phyloP scores from a whole-genome alignment of 352 stramenopile genomes.

The Globisporangium nunn region DNA sequence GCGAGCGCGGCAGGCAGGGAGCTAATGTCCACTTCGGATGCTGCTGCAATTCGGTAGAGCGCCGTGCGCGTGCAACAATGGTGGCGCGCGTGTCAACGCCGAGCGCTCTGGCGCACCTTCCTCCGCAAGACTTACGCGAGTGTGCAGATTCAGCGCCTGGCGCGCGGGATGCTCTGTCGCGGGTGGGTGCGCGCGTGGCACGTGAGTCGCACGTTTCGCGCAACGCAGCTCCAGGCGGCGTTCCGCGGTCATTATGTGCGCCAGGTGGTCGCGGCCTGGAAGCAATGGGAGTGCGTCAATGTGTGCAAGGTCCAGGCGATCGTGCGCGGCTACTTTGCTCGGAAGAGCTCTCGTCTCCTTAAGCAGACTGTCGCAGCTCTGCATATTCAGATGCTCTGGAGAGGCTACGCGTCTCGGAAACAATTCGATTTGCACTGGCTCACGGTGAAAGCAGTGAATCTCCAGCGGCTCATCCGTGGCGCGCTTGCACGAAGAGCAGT shows the following conservation, averaged over 20 bases:
- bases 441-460: conserved; percentile 24
- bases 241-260: conserved; percentile 50
- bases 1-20: too few species aligned
- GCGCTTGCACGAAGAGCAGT: conserved; percentile 35
- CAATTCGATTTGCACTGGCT: conserved; percentile 52
- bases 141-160: conserved; percentile 48
- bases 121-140: conserved; percentile 29
- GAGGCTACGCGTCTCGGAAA: conserved; percentile 35
- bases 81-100: conserved; percentile 38
- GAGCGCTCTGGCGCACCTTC: conserved; percentile 39
- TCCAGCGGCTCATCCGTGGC: conserved; percentile 54
- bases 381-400: conserved; percentile 63
- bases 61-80: conserved; percentile 45
- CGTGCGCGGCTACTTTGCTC: conserved; percentile 39
- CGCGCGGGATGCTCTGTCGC: conserved; percentile 45
- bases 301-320: conserved; percentile 56
- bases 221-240: conserved; percentile 46
- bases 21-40: not conserved
- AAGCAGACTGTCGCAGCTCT: conserved; percentile 28
- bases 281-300: conserved; percentile 54
- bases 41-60: conserved; percentile 11
- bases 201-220: conserved; percentile 35
- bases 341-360: conserved; percentile 5
- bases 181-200: conserved; percentile 47
- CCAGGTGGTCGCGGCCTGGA: conserved; percentile 38